These are phyloP conservation scores for Pueraria montana DNA, from an alignment of 306 rosid genomes.

Conservation along the genomic window DNA sequence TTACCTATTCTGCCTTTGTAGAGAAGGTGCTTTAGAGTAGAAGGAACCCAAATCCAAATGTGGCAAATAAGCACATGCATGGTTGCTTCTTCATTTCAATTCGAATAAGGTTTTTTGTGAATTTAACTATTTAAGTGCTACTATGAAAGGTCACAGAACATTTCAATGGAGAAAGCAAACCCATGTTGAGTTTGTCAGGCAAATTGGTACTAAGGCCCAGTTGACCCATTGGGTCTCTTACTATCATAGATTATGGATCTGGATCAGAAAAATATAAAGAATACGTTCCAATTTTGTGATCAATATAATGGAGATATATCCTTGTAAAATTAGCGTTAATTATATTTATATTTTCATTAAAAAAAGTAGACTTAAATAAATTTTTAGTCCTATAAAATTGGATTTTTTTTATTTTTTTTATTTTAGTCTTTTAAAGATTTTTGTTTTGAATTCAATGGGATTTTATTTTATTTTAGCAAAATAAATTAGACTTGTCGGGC, in stretches of 20 bases:
- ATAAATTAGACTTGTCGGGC: too few relatives aligned
- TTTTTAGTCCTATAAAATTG: too few relatives aligned
- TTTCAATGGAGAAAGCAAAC: not conserved
- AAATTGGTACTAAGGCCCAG: not conserved
- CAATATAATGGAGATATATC: too few relatives aligned
- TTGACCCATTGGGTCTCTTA: not conserved
- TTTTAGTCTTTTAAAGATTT: too few relatives aligned
- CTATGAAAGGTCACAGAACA: not conserved
- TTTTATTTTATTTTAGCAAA: too few relatives aligned
- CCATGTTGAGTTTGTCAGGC: not conserved
- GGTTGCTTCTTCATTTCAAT: not conserved
- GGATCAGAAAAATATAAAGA: not conserved
- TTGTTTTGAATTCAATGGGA: too few relatives aligned
- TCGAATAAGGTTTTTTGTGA: not conserved
- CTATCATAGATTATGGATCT: not conserved
- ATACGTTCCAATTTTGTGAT: too few relatives aligned
- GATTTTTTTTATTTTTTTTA: too few relatives aligned
- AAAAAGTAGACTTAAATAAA: too few relatives aligned
- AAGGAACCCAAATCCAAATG: slow-evolving; percentile 1
- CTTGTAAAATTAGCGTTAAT: too few relatives aligned
- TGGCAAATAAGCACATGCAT: not conserved
- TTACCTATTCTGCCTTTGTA: not conserved
- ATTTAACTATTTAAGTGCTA: not conserved
- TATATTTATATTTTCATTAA: too few relatives aligned
- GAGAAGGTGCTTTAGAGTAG: not conserved